Percentiles rank a stretch among this genome's conserved stretches.
Conservation (phyloP, 192 early-diverging fungal genomes). For the Geosiphon pyriformis region DNA sequence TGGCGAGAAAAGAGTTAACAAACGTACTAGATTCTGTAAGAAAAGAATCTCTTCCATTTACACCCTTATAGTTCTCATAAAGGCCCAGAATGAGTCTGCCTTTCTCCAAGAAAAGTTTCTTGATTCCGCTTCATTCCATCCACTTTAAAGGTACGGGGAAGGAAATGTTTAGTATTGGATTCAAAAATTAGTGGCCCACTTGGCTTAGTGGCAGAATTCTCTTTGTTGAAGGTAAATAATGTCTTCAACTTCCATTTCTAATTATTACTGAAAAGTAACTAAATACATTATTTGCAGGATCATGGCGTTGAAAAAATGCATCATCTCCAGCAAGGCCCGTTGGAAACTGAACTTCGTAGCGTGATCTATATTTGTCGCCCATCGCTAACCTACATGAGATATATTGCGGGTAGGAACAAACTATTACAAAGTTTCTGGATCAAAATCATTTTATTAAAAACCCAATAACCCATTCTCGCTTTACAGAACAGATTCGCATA, state of each 20-base stretch:
- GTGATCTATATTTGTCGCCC: slow-evolving; percentile 85
- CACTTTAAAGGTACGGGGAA: slow-evolving; percentile 67
- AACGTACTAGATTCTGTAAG: slow-evolving; percentile 73
- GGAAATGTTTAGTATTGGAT: slow-evolving; percentile 89
- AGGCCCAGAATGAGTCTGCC: neutral
- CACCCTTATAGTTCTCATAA: neutral
- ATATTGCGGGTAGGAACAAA: slow-evolving; percentile 62
- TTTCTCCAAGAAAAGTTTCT: neutral
- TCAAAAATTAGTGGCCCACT: slow-evolving; percentile 75
- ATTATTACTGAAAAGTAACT: neutral
- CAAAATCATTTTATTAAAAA: neutral
- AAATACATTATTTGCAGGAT: slow-evolving; percentile 47
- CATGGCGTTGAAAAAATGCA: slow-evolving; percentile 96
- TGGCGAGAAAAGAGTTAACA: slow-evolving; percentile 57
- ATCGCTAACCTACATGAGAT: slow-evolving; percentile 70
- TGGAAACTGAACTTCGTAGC: slow-evolving; percentile 67
- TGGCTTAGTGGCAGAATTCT: slow-evolving; percentile 83
- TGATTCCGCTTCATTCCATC: neutral
- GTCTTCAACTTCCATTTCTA: neutral
- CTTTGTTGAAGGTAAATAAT: slow-evolving; percentile 62
- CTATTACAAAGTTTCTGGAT: slow-evolving; percentile 23
- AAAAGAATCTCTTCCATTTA: neutral
- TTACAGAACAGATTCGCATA: slow-evolving; percentile 15
- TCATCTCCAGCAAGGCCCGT: slow-evolving; percentile 59
- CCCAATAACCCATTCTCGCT: slow-evolving; percentile 26